Conservation (phyloP, 257 asterid genomes). For the Nicotiana otophora region DNA sequence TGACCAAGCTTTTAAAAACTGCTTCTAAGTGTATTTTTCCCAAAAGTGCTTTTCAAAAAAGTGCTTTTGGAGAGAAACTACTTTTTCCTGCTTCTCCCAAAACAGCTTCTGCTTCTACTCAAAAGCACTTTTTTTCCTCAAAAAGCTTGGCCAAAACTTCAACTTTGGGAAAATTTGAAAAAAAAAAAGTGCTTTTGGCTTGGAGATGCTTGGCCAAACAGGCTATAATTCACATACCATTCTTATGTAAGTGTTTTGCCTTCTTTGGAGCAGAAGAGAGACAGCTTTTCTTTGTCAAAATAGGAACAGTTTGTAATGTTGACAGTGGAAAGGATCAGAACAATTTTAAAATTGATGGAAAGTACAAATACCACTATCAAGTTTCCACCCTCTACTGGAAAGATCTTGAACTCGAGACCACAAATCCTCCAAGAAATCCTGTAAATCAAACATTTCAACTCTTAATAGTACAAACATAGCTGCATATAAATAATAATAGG, state of each 20-base stretch:
- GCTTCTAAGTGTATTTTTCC: too few species aligned
- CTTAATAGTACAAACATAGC: not conserved
- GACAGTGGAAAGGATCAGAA: constrained; percentile 9
- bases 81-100: too few species aligned
- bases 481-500: not conserved
- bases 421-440: constrained; percentile 94
- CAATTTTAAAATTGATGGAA: constrained; percentile 13
- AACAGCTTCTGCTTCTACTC: too few species aligned
- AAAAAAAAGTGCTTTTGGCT: too few species aligned
- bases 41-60: too few species aligned
- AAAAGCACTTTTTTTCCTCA: too few species aligned
- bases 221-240: not conserved
- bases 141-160: too few species aligned
- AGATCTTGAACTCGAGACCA: constrained; percentile 90
- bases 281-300: not conserved
- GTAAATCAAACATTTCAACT: constrained; percentile 11
- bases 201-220: too few species aligned
- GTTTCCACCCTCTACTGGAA: constrained; percentile 89
- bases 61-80: too few species aligned
- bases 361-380: constrained; percentile 72
- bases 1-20: too few species aligned
- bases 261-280: not conserved
- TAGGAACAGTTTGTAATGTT: not conserved
- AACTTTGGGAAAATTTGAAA: too few species aligned
- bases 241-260: not conserved